Base-by-base conservation (phyloP, 257 asterid species). In the Asclepias syriaca region DNA sequence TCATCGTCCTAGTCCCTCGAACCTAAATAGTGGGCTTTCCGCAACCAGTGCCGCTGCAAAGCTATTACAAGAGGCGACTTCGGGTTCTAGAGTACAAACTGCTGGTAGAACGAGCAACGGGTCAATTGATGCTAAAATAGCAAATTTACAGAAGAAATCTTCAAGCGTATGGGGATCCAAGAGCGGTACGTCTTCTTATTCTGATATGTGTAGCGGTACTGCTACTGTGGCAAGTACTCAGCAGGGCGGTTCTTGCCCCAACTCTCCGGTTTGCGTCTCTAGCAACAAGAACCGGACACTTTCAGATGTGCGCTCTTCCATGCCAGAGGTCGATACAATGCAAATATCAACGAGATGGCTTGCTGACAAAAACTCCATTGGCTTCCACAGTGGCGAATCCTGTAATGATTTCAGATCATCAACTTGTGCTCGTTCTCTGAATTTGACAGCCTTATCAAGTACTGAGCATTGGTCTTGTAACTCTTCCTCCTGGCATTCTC, bases 1-100 rank as follows among this genome's bases (percentile, higher is more conserved):
- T 66, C 53, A 68, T 45, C 85, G 89, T 10, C 80, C 87, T 1
- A 81, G 79, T 78, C 73, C 84, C 4, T 74, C 80, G 60, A 83
- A 40, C 8, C 69, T 76, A 24, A 75, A 82, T 78, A 76, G 76
- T 21, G 80, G 27, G 59, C 69, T 74, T 3, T 72, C 71, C 21
- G 45, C 80, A 21, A 89, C 85, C 48, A 79, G 85, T 8, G 89
- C 89, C 3, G 98, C 98, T n/a, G 82, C 87, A 24, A 81, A 88
- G 82, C 80, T 90, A n/a, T 75, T 87, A 80, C 96, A 79, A 37
- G 92, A 86, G 81, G 92, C 88, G 71, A 89, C 88, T 43, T 73
- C 83, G 7, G 77, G 72, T 58, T 82, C 68, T 40, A 39, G 70
- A 51, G 57, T 19, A 6, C 29, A 58, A 22, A 15, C 29, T 24